A percentile compares a stretch with the other conserved stretches of the same genome.
phyloP scores from a whole-genome alignment of 2,329 filamentous ascomycete genomes.

The Alternaria metachromatica region DNA sequence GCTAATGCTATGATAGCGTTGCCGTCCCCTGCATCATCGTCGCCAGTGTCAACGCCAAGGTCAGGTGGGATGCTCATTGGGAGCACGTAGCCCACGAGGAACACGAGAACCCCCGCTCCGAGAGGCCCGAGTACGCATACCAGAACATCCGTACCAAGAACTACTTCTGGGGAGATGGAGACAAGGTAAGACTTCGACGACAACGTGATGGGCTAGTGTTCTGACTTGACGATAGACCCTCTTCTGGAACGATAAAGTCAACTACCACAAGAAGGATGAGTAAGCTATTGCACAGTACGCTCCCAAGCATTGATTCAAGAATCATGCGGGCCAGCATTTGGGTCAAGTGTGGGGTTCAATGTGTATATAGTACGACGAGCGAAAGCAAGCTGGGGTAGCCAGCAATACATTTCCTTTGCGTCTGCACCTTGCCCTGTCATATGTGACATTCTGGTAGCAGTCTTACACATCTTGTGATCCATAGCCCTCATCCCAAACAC shows the following conservation, averaged over 20 bases:
- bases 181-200: constrained; percentile 71
- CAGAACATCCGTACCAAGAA: constrained; percentile 98
- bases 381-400: constrained; percentile 29
- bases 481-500: constrained; percentile 41
- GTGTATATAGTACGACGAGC: constrained; percentile 34
- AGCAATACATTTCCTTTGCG: constrained; percentile 45
- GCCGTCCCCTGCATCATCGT: constrained; percentile 76
- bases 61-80: constrained; percentile 96
- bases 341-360: constrained; percentile 10
- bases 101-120: constrained; percentile 71
- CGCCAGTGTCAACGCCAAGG: constrained; percentile 81
- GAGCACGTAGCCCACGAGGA: constrained; percentile 84
- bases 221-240: constrained; percentile 48
- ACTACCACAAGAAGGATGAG: constrained; percentile 92
- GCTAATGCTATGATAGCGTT: constrained; percentile 63
- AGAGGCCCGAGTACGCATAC: constrained; percentile 92
- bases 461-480: background rate
- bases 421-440: constrained; percentile 9
- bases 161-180: constrained; percentile 92
- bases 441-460: background rate
- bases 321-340: constrained; percentile 3
- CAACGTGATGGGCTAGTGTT: background rate
- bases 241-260: constrained; percentile 90
- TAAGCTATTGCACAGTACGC: constrained; percentile 46
- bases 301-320: constrained; percentile 4